These are phyloP conservation scores for Aspergillus sp. DNA, from an alignment of 2,329 filamentous ascomycete species.

Conservation along the genomic window DNA sequence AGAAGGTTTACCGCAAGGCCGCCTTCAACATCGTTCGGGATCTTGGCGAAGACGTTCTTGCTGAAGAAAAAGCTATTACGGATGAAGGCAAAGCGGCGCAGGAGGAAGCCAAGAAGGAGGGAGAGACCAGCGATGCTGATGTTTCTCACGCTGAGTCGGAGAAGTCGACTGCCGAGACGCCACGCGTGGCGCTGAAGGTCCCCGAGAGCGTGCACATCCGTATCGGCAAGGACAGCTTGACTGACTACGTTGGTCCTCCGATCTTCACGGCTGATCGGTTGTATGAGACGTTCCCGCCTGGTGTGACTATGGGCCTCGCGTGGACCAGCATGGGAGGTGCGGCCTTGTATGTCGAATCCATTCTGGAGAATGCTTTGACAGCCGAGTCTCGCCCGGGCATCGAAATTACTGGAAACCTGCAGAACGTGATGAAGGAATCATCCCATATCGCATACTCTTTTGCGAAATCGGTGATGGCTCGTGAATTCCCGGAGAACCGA, in stretches of 20 bases:
- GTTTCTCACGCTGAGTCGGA: constrained; percentile 53
- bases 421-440: constrained; percentile 97
- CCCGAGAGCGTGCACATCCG: constrained; percentile 82
- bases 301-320: constrained; percentile 95
- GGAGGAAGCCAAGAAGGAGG: constrained; percentile 54
- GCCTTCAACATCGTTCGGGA: constrained; percentile 97
- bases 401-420: constrained; percentile 91
- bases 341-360: constrained; percentile 95
- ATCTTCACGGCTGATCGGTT: constrained; percentile 93
- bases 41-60: constrained; percentile 76
- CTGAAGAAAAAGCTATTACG: constrained; percentile 78
- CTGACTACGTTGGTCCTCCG: constrained; percentile 94
- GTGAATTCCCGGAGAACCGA: constrained; percentile 80
- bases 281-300: constrained; percentile 88
- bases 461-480: constrained; percentile 82
- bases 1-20: constrained; percentile 97
- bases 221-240: constrained; percentile 85
- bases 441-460: constrained; percentile 95
- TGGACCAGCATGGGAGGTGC: constrained; percentile 98
- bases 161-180: constrained; percentile 50
- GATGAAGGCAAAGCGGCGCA: constrained; percentile 79
- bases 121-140: constrained; percentile 61
- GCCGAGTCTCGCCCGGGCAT: constrained; percentile 72
- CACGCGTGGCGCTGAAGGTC: constrained; percentile 74
- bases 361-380: constrained; percentile 78